A percentile compares a stretch with the other conserved stretches of the same genome.
Conservation (phyloP, 73 alveolate genomes). For the Diophrys appendiculata region DNA sequence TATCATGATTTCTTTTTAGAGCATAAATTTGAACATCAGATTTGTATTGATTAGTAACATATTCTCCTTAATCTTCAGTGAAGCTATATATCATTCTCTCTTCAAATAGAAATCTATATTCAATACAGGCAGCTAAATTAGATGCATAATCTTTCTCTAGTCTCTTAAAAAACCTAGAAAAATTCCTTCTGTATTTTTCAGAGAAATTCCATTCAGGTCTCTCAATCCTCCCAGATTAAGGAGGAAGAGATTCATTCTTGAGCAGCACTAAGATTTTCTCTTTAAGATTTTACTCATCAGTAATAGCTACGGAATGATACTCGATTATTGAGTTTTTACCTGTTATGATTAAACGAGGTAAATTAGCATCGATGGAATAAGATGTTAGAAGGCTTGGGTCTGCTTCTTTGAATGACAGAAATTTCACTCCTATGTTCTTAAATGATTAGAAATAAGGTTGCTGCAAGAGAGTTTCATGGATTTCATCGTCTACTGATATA, state of each 20-base stretch:
- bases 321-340: not conserved
- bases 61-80: not conserved
- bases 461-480: not conserved
- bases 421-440: not conserved
- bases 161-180: not conserved
- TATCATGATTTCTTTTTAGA: not conserved
- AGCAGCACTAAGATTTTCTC: not conserved
- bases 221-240: not conserved
- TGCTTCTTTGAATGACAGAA: conserved; percentile 3
- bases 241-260: not conserved
- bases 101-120: conserved; percentile 1
- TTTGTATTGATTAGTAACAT: not conserved
- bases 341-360: not conserved
- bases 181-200: conserved; percentile 4
- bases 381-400: not conserved
- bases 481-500: conserved; percentile 11
- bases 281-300: not conserved
- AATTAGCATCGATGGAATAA: not conserved
- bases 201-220: not conserved
- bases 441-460: not conserved
- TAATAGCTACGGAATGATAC: not conserved
- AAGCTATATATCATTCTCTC: not conserved
- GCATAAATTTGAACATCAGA: not conserved
- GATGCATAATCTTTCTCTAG: not conserved
- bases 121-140: not conserved